Base-by-base conservation (phyloP, 2,329 filamentous ascomycete species). In the Elsinoe ampelina region DNA sequence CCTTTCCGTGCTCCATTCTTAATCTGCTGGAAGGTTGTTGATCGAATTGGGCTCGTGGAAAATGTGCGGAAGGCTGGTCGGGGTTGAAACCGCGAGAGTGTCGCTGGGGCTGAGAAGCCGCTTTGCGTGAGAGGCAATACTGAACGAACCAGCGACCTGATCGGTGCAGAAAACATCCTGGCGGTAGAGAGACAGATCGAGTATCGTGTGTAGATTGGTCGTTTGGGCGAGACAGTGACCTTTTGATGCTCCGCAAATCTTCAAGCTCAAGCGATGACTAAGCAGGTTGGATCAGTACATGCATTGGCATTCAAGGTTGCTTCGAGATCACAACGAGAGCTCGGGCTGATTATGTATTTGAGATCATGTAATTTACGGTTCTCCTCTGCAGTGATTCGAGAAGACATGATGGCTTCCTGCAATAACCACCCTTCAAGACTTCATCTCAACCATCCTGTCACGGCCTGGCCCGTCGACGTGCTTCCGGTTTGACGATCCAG, bases 1-100 rank as follows among this genome's bases (percentile, higher is more conserved):
- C 83, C 78, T 64, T 82, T 82, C 60, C 93, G 87, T 68, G 88
- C 91, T 63, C 89, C 89, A 70, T 83, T 71, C 7, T 71, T 60
- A 51, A 79, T 75, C 67, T 79, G 76, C 61, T 75, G 77, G 61
- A 75, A 72, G 51, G 76, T 79, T 57, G 75, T 74, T 59, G 67
- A 68, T 60, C 59, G 66, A 12, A 67, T n/a, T 32, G 66, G 57
- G 19, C 68, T 71, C 47, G 69, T 68, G 59, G 73, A 70, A 66
- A 75, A 72, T 55, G 66, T 58, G 59, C 68, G 72, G 57, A 63
- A 51, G 42, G 63, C 60, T 45, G 62, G 60, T 45, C 57, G 57
- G 34, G 57, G 58, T 12, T 42, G 38, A n/a, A 38, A 47, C 11
- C 13, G 32, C 10, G 19, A 48, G 41, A 5, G 19, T 12, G 50